Evolutionary conservation across 2,329 filamentous ascomycete genomes (phyloP), one percentile per base, ranked within the genome.

Genomic region (Microdochium bolleyi): DNA sequence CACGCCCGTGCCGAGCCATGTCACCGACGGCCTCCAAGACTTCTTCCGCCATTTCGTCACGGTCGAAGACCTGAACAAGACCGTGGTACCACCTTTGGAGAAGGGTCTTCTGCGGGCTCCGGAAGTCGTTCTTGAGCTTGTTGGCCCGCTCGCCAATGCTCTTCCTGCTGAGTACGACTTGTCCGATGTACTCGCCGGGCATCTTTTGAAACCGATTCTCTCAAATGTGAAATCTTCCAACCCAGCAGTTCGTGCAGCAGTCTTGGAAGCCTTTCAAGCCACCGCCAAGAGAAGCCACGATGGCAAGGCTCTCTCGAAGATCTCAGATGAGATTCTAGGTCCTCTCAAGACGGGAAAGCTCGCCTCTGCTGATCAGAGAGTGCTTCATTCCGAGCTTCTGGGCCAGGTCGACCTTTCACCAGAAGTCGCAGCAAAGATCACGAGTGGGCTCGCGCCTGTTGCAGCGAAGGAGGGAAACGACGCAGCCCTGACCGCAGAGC

Each of bases 151-250:
- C 48, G 77, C 95, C 54, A 69, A 77, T 9, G 82, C 89, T 25
- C 73, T 99, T 7, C 84, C 90, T 1, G 65, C 73, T 25, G 73
- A 74, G 5, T 78, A 94, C 60, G 92, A 99, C 62, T 76, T 97
- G 19, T 92, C 92, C 9, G 80, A 83, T 37, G 72, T 88, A 3
- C 75, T 97, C 19, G 78, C 80, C 51, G 75, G 78, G 24, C 88
- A 87, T 56, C 76, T 99, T 34, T 70, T 95, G 37, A 97, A 96
- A 67, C 89, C 91, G 5, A 74, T 99, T 13, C 71, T 97, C n/a
- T 85, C 90, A 41, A 96, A 91, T 64, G 77, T 92, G 67, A 96
- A 95, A 69, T 97, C 94, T 1, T 92, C 88, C 63, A 97, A 96
- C 66, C 73, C 82, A 14, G 70, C 71, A 2, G 89, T 96, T 56